Evolutionary conservation across 345 rosid species (phyloP), one percentile per base, ranked within the genome.

Genomic region (Populus alba): DNA sequence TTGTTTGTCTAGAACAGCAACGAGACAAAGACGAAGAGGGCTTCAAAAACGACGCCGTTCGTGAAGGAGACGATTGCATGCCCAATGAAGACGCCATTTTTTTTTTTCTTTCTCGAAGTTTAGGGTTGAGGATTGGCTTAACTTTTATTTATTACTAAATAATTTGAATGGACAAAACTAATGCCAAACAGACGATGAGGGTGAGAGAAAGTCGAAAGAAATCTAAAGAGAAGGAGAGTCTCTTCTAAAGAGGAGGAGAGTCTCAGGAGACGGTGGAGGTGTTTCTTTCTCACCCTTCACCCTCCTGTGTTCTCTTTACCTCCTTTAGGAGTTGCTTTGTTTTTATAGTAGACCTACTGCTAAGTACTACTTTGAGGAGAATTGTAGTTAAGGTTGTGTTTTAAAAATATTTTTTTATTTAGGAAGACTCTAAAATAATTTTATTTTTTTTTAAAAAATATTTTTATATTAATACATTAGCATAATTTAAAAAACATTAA

Each of bases 61-160:
- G 75, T 33, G 88, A 75, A 61, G 85, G 84, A 51, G 85, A 75
- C 6, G 86, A 38, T n/a, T 45, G 87, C 55, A 83, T 8, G 31
- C 83, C 79, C 55, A 88, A 63, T 23, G 92, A 75, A 77, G 89
- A 75, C 71, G 90, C 87, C 93, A 87, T 88, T 77, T 16, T 55
- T n/a, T n/a, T 39, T 69, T 66, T 25, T 4, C 53, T 22, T 16
- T 67, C 29, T 67, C 13, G 12, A 18, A 20, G 37, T 16, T 18
- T 75, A 13, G 17, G 62, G 17, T 43, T 57, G n/a, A 15, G 72
- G 47, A 17, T 31, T 66, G 69, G 15, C 63, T 10, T 59, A n/a
- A 15, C 6, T 25, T 3, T n/a, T 23, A 1, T 9, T 59, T 23
- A 33, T 9, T 11, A n/a, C 5, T 3, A 57, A 23, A 59, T 59